Evolutionary conservation across 495 filamentous ascomycete genomes (phyloP).

Genomic region (Xylaria palmicola): DNA sequence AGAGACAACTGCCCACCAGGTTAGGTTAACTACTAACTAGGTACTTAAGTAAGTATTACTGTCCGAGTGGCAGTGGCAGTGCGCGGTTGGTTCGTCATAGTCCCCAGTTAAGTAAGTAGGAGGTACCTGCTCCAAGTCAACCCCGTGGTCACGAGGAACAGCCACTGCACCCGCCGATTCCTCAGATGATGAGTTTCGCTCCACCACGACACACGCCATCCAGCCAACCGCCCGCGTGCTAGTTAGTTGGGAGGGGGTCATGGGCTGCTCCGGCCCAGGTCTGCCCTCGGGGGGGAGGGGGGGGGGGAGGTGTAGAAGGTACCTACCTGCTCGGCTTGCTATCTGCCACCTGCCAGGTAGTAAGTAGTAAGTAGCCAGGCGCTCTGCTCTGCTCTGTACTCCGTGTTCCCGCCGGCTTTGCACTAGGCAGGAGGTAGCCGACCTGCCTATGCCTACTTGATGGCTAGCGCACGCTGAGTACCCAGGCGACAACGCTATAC

Average conservation of each 20-base stretch:
- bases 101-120: background rate
- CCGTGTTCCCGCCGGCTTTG: background rate
- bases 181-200: conserved; percentile 15
- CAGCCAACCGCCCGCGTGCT: conserved; percentile 13
- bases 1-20: too few species aligned
- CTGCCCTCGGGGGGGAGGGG: too few species aligned
- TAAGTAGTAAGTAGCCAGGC: background rate
- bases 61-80: background rate
- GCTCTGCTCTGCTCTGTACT: background rate
- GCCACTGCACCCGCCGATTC: conserved; percentile 7
- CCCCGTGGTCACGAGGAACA: conserved; percentile 13
- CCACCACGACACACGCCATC: conserved; percentile 18
- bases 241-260: background rate
- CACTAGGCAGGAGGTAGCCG: too few species aligned
- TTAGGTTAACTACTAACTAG: background rate
- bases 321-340: too few species aligned
- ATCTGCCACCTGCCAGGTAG: too few species aligned
- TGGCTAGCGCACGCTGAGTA: background rate
- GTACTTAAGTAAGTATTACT: background rate
- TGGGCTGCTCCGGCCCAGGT: background rate
- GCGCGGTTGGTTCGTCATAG: background rate
- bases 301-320: too few species aligned
- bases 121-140: background rate
- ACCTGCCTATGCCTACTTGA: background rate
- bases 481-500: background rate